Percentiles rank a stretch among this genome's conserved stretches.
Conservation (phyloP, 768 basidiomycete genomes). For the Suillus luteus region DNA sequence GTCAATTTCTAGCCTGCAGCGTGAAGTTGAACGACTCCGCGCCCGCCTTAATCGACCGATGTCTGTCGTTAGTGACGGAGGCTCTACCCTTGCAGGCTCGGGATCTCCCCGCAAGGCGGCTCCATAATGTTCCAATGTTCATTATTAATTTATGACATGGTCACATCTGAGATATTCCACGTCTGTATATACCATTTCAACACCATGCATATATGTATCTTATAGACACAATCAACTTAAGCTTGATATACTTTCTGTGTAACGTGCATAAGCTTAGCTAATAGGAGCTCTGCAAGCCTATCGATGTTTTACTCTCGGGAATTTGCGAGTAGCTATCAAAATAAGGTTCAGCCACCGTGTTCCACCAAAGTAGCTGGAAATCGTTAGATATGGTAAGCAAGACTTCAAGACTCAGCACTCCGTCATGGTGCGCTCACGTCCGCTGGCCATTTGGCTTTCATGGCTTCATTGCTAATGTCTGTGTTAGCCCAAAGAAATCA, state of each 20-base stretch:
- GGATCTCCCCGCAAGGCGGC: conserved; percentile 34
- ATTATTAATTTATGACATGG: conserved; percentile 6
- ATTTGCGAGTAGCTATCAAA: conserved; percentile 29
- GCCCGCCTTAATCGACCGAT: conserved; percentile 62
- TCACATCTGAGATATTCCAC: neutral
- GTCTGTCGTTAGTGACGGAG: conserved; percentile 30
- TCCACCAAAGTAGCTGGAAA: neutral
- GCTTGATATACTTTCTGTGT: neutral
- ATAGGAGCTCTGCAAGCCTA: neutral
- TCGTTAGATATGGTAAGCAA: conserved; percentile 10
- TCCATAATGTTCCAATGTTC: conserved; percentile 15
- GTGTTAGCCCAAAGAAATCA: conserved; percentile 90
- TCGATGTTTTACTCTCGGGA: conserved; percentile 21
- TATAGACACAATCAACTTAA: neutral
- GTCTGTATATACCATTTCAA: conserved; percentile 6
- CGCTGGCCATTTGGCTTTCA: neutral
- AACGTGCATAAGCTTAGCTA: neutral
- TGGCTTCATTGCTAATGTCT: conserved; percentile 12
- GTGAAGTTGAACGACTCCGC: conserved; percentile 70
- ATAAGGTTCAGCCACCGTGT: conserved; percentile 36
- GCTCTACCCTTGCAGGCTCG: conserved; percentile 10
- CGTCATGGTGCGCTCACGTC: conserved; percentile 29
- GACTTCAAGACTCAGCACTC: conserved; percentile 19
- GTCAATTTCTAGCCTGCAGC: conserved; percentile 48
- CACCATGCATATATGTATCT: neutral